Conservation (phyloP, 225 moss, liverwort and hornwort species). For the Sphagnum tenellum region DNA sequence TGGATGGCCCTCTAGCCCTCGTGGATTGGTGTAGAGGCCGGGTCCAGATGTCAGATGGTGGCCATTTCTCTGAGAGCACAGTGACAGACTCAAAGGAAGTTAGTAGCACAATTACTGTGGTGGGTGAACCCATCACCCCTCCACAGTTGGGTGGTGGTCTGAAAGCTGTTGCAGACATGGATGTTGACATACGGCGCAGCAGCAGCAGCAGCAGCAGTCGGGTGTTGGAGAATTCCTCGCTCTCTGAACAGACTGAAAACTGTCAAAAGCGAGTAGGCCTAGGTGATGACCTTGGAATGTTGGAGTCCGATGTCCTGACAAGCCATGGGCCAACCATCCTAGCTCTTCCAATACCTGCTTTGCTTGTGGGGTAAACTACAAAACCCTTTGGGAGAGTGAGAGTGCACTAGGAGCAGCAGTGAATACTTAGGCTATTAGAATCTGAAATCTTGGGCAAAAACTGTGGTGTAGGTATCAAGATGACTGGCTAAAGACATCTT, state of each 20-base stretch:
- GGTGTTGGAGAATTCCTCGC: constrained; percentile 61
- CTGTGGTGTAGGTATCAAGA: constrained; percentile 73
- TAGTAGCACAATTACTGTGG: constrained; percentile 69
- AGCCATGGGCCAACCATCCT: constrained; percentile 50
- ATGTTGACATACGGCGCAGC: constrained; percentile 47
- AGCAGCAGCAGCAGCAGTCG: constrained; percentile 45
- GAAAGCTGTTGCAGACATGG: constrained; percentile 32
- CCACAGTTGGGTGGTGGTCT: constrained; percentile 48
- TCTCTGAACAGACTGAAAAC: constrained; percentile 76
- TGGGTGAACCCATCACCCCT: constrained; percentile 54
- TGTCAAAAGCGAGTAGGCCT: constrained; percentile 49
- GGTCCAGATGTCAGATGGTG: constrained; percentile 46
- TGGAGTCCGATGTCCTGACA: constrained; percentile 46
- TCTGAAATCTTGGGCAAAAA: no score
- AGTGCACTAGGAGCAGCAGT: no score
- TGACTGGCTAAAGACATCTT: constrained; percentile 90
- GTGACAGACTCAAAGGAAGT: constrained; percentile 78
- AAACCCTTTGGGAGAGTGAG: background rate
- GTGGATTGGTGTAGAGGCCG: constrained; percentile 81
- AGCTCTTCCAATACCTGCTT: constrained; percentile 67
- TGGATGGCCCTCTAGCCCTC: constrained; percentile 77
- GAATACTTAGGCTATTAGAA: no score
- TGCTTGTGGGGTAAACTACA: constrained; percentile 81
- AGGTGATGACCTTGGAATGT: constrained; percentile 52
- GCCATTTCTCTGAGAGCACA: constrained; percentile 42